Evolutionary conservation across 1,284 basidiomycete genomes (phyloP).

Genomic region (Entoloma clypeatum): DNA sequence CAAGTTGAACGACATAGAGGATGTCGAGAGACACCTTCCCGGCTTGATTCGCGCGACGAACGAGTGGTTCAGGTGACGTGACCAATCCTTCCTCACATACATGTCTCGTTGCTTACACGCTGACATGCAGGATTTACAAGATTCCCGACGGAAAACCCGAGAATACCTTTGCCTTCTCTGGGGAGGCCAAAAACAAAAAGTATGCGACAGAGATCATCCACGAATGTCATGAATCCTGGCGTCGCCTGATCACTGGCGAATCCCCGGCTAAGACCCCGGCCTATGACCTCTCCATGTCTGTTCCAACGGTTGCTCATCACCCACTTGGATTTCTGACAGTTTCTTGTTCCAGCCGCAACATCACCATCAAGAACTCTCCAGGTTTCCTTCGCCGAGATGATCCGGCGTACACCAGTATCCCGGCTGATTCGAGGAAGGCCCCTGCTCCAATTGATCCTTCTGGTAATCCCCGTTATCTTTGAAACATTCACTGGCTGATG

Average conservation of each 20-base stretch:
- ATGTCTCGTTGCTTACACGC: slow-evolving; percentile 12
- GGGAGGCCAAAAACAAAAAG: slow-evolving; percentile 99
- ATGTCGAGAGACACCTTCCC: slow-evolving; percentile 97
- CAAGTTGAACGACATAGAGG: slow-evolving; percentile 98
- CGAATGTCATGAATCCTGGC: slow-evolving; percentile 99
- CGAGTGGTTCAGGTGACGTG: slow-evolving; percentile 85
- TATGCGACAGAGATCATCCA: slow-evolving; percentile 99
- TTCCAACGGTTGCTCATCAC: slow-evolving; percentile 15
- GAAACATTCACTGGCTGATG: slow-evolving; percentile 29
- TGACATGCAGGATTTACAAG: slow-evolving; percentile 83
- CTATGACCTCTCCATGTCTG: slow-evolving; percentile 82
- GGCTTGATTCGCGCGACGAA: slow-evolving; percentile 96
- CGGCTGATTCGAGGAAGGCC: slow-evolving; percentile 77
- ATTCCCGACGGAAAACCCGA: slow-evolving; percentile 98
- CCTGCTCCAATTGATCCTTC: slow-evolving; percentile 86
- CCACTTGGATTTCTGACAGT: slow-evolving; percentile 5
- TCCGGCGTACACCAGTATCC: slow-evolving; percentile 63
- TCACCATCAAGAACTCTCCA: slow-evolving; percentile 73
- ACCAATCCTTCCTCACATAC: slow-evolving; percentile 3
- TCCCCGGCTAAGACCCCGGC: slow-evolving; percentile 62
- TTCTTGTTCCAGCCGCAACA: slow-evolving; percentile 50
- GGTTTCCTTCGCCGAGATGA: slow-evolving; percentile 67
- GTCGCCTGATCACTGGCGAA: slow-evolving; percentile 86
- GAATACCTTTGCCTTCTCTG: slow-evolving; percentile 99
- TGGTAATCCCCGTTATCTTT: slow-evolving; percentile 42